Base-by-base conservation (phyloP, 768 basidiomycete genomes). In the Tylopilus plumbeoviolaceoides region DNA sequence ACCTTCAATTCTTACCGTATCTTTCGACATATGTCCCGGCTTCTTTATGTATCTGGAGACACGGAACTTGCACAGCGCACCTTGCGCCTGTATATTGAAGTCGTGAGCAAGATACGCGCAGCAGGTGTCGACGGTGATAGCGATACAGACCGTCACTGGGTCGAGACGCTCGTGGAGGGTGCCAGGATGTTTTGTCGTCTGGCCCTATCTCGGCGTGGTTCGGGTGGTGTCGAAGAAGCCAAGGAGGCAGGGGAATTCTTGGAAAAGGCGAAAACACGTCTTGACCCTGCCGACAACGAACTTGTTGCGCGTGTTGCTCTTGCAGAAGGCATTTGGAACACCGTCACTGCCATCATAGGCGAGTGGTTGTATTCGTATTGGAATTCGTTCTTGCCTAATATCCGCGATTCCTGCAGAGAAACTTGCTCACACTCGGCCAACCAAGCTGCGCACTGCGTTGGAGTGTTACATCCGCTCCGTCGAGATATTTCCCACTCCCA, bases 1-100 rank as follows among this genome's bases (percentile, higher is more conserved):
- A 98, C 95, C 0, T 97, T 98, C 76, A 94, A 97, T 64, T 95
- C 91, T 0, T 87, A 87, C 54, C 81, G 84, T 9, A 73, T 98
- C 8, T 80, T 91, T 50, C 84, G 95, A 1, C 90, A 97, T 68
- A 85, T 98, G 77, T 82, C 83, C 27, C 83, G 87, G 1, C 70
- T 95, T 2, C 70, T 90, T 15, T 80, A 83, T 52, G 78, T 82
- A 12, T 75, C 79, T 0, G 82, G 82, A 9, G 84, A 85, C 57
- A 69, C 71, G 3, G 66, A 74, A 17, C 77, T 91, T 4, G 87
- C 91, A 3, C 83, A 80, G 61, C 82, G 90, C 18, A 88, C 85
- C 0, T 77, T 98, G 36, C 76, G 80, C 35, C 73, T 98, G 27
- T 98, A 98, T 63, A 77, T 87, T 9, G 87, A 91, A 61, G 80